Base-by-base conservation (phyloP, 495 filamentous ascomycete species). In the Echria macrotheca region DNA sequence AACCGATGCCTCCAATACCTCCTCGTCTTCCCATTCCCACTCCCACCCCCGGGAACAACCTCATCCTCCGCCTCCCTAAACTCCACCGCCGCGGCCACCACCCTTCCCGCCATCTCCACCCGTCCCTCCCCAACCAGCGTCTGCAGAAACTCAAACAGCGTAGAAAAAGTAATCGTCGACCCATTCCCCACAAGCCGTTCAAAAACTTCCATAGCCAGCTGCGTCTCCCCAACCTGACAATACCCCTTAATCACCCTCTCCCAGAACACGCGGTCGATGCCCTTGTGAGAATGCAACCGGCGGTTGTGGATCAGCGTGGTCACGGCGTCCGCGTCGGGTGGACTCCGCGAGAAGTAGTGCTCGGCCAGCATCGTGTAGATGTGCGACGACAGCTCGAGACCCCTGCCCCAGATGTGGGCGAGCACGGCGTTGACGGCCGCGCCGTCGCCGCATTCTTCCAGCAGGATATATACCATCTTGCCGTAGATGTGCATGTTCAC, bases 321-420 rank as follows among this genome's bases (percentile, higher is more conserved):
- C 24, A 87, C 72, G 18, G 77, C 78, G 1, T 59, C 64, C 21
- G 84, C 54, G 56, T 86, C 70, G 2, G 83, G 80, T 7, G 77
- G 75, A n/a, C 59, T 38, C 51, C 59, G 70, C 3, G 62, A 31
- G 59, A 89, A 88, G 64, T 82, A 81, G 65, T 84, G 67, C n/a
- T 78, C 73, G n/a, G 83, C 58, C 6, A 91, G 70, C 56, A 81
- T 81, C 21, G 85, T 86, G 71, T 85, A 86, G 56, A 88, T 76
- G 45, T 84, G 75, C 4, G 74, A 55, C 2, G 73, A 74, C 0
- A 81, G 72, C 53, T 73, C 63, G 23, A 85, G 51, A 7, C 71
- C 70, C 36, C 68, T 58, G 3, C 43, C 33, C 52, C 65, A 64
- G 69, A 91, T 85, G 57, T 83, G 76, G 1, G 66, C 65, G 10